Evolutionary conservation across 148 eudicot species (phyloP).

Genomic region (Fagopyrum esculentum): DNA sequence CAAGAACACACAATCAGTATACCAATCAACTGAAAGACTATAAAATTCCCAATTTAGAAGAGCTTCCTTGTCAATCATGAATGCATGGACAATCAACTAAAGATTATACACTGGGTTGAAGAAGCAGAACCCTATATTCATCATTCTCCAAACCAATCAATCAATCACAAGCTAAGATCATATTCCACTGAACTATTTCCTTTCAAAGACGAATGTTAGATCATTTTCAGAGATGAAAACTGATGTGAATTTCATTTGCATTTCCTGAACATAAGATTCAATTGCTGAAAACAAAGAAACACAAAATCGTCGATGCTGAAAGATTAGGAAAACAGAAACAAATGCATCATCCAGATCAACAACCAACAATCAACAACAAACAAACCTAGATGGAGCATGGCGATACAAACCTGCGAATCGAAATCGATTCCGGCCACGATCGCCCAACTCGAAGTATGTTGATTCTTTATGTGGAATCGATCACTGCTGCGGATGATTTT

Average conservation of each 20-base stretch:
- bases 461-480: no score
- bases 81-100: not conserved
- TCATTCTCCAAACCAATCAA: not conserved
- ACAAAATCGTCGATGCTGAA: not conserved
- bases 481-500: not conserved
- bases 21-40: not conserved
- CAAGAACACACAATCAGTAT: not conserved
- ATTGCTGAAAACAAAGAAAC: not conserved
- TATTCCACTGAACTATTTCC: not conserved
- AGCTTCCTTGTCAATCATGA: not conserved
- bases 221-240: not conserved
- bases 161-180: not conserved
- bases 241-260: not conserved
- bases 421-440: not conserved
- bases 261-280: not conserved
- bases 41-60: not conserved
- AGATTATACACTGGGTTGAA: not conserved
- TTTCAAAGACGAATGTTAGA: not conserved
- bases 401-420: constrained; percentile 2
- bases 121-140: not conserved
- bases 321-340: not conserved
- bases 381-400: constrained; percentile 1
- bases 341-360: not conserved
- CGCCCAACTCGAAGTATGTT: not conserved
- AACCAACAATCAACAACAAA: not conserved